Evolutionary conservation across 768 basidiomycete species (phyloP).

Genomic region (Trametes coccinea): DNA sequence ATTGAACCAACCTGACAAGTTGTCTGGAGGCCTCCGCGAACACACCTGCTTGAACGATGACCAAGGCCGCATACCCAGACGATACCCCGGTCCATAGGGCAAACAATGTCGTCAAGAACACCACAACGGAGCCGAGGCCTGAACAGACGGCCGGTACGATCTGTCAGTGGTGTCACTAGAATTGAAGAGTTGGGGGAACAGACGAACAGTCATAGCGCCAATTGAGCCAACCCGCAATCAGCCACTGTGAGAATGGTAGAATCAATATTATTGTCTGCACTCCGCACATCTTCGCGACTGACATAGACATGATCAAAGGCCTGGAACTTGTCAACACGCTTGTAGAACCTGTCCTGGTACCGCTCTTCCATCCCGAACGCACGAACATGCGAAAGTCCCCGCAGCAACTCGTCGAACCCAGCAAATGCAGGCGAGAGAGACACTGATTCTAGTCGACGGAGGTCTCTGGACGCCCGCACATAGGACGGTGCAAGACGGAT

Average conservation of each 20-base stretch:
- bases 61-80: constrained; percentile 66
- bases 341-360: constrained; percentile 66
- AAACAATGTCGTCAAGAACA: constrained; percentile 68
- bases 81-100: constrained; percentile 57
- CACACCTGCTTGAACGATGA: constrained; percentile 68
- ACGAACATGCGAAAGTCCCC: constrained; percentile 65
- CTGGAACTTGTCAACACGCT: constrained; percentile 62
- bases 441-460: constrained; percentile 65
- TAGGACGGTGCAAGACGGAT: constrained; percentile 61
- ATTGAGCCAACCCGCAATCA: constrained; percentile 66
- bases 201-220: constrained; percentile 72
- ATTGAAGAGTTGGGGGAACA: background rate
- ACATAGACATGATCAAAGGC: constrained; percentile 72
- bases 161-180: background rate
- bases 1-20: constrained; percentile 49
- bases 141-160: background rate
- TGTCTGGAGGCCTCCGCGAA: constrained; percentile 71
- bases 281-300: constrained; percentile 30
- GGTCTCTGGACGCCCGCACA: constrained; percentile 62
- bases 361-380: constrained; percentile 71
- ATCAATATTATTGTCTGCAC: background rate
- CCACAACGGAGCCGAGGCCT: constrained; percentile 72
- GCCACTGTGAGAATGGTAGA: constrained; percentile 46
- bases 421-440: constrained; percentile 73
- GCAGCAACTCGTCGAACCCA: constrained; percentile 69